phyloP scores from a whole-genome alignment of 2,329 filamentous ascomycete genomes.

The Colletotrichum noveboracense region DNA sequence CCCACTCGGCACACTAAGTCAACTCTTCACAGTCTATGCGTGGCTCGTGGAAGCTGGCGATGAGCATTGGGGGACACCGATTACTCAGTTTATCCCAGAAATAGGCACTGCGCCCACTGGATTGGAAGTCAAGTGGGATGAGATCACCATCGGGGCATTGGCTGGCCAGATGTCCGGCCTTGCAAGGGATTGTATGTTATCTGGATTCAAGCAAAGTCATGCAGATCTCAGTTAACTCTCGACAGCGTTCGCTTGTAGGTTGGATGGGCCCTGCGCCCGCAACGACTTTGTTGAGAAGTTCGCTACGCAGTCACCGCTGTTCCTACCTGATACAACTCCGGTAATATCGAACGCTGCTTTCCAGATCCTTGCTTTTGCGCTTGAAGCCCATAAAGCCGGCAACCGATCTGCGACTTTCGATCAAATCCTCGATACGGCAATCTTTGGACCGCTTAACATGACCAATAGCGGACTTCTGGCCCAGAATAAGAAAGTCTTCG shows the following conservation, averaged over 20 bases:
- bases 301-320: slow-evolving; percentile 14
- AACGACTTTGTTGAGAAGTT: slow-evolving; percentile 21
- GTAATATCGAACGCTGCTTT: slow-evolving; percentile 29
- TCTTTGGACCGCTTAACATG: slow-evolving; percentile 25
- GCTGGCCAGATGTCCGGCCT: slow-evolving; percentile 29
- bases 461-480: slow-evolving; percentile 13
- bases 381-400: not conserved
- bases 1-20: slow-evolving; percentile 32
- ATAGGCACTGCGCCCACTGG: not conserved
- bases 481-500: slow-evolving; percentile 3
- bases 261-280: slow-evolving; percentile 17
- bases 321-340: slow-evolving; percentile 28
- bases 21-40: slow-evolving; percentile 36
- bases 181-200: slow-evolving; percentile 22
- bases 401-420: not conserved
- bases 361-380: slow-evolving; percentile 28
- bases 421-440: not conserved
- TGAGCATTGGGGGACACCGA: slow-evolving; percentile 28
- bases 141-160: slow-evolving; percentile 26
- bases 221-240: not conserved
- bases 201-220: not conserved
- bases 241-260: slow-evolving; percentile 15
- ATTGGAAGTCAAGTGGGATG: slow-evolving; percentile 23
- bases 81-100: slow-evolving; percentile 34
- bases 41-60: slow-evolving; percentile 35